phyloP scores from a whole-genome alignment of 177 flowering plant species.

The Vitis hybrid region DNA sequence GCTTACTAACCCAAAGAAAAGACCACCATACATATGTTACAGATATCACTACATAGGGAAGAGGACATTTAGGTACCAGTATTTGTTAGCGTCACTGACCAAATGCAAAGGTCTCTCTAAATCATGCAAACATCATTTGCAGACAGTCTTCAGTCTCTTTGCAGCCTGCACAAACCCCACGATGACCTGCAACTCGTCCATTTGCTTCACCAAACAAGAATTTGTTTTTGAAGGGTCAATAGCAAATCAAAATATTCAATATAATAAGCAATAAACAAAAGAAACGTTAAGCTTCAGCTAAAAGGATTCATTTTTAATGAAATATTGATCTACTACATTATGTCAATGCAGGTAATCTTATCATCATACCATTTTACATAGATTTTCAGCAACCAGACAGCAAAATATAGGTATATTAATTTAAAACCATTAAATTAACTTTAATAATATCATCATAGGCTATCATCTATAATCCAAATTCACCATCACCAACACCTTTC shows the following conservation, averaged over 20 bases:
- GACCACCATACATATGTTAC: slow-evolving; percentile 39
- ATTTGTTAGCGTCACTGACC: slow-evolving; percentile 39
- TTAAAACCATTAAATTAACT: no score
- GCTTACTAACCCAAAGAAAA: slow-evolving; percentile 10
- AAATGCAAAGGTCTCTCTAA: slow-evolving; percentile 9
- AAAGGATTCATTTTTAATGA: background rate
- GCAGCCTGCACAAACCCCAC: slow-evolving; percentile 80
- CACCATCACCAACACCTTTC: no score
- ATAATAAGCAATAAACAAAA: background rate
- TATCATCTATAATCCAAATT: no score
- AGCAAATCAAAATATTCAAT: background rate
- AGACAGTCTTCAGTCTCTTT: slow-evolving; percentile 73
- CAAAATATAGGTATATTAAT: no score
- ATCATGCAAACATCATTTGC: slow-evolving; percentile 49
- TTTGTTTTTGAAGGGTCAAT: background rate
- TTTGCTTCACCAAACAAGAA: slow-evolving; percentile 50
- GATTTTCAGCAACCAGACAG: no score
- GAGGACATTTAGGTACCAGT: slow-evolving; percentile 21
- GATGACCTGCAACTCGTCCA: slow-evolving; percentile 95
- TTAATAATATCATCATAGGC: no score
- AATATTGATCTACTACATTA: background rate
- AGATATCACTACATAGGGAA: slow-evolving; percentile 21
- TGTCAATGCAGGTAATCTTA: no score
- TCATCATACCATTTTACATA: no score
- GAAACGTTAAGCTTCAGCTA: background rate